Percentiles rank a stretch among this genome's conserved stretches.
These are phyloP conservation scores for Verticillium dahliae DNA, from an alignment of 2,329 filamentous ascomycete species.

Conservation along the genomic window DNA sequence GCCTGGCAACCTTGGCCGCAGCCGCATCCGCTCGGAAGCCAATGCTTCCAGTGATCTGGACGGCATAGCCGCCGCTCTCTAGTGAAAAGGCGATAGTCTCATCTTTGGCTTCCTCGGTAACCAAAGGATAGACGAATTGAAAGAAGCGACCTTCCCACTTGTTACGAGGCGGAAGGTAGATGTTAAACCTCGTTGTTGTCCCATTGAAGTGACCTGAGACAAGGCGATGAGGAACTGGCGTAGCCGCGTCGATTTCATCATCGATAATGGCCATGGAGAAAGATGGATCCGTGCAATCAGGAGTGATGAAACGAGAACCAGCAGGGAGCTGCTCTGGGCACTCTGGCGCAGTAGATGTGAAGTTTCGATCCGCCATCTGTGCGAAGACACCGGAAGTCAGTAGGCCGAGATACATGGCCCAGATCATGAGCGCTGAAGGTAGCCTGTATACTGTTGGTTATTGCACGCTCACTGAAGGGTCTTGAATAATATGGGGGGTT, in stretches of 20 bases:
- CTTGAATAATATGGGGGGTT: too few species aligned
- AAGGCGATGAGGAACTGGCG: constrained; percentile 7
- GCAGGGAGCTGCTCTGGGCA: background rate
- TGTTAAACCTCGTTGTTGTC: constrained; percentile 13
- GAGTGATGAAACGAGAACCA: background rate
- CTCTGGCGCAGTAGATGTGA: background rate
- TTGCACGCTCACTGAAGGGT: too few species aligned
- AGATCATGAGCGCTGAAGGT: background rate
- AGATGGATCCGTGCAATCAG: background rate
- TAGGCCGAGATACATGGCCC: background rate
- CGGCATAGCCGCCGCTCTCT: constrained; percentile 13
- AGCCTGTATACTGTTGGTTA: background rate
- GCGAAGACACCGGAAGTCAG: background rate
- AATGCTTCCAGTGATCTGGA: constrained; percentile 8
- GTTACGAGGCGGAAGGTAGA: constrained; percentile 13
- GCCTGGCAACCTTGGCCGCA: constrained; percentile 11
- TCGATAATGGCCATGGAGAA: constrained; percentile 8
- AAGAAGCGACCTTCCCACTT: constrained; percentile 14
- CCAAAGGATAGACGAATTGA: constrained; percentile 11
- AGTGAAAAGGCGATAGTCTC: constrained; percentile 8
- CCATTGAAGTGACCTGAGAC: constrained; percentile 13
- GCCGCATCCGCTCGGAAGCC: constrained; percentile 16
- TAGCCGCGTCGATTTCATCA: constrained; percentile 2
- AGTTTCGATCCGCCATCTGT: background rate
- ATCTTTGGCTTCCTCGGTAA: constrained; percentile 9